Base-by-base conservation (phyloP, 2,329 filamentous ascomycete species). In the Fusarium subglutinans region DNA sequence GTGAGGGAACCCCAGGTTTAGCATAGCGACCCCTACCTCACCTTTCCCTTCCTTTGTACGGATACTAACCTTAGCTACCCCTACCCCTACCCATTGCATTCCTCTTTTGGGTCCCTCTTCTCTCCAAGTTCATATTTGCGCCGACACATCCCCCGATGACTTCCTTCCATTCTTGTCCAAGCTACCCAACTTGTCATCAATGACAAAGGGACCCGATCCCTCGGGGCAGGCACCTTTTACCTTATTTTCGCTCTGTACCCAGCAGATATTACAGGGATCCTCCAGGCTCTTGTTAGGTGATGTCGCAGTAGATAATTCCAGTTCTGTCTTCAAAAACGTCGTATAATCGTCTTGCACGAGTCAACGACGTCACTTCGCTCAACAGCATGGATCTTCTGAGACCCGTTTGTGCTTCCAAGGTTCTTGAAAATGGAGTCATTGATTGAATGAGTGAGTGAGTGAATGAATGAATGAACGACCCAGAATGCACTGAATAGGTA, bases 301-400 rank as follows among this genome's bases (percentile, higher is more conserved):
- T 41, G 51, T 55, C 11, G 26, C 51, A 55, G 51, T 28, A 55
- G 37, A 41, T 10, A 41, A 18, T 54, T 28, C 24, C 33, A 54
- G 28, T 22, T 55, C 24, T 41, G 14, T 28, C 24, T 24, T 18
- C 28, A 24, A 26, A 44, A 50, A 58, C 62, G 50, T 60, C 55
- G 41, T 67, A 38, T 40, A 41, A 54, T 48, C 47, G 40, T 38
- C 41, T 30, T 55, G 43, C 64, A 40, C 48, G 57, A 69, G 67
- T 69, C 69, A 65, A 73, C 70, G 64, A 72, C 69, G 70, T 72
- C 70, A 72, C 70, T 60, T 57, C 56, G 65, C 48, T 69, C 64
- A 26, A 69, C 38, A 38, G 38, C 8, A 70, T 73, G 70, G 64
- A 60, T 57, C 64, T 28, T 35, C 50, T 30, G n/a, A 55, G 48